Conservation (phyloP, 305 asterid genomes). For the Ajuga reptans region DNA sequence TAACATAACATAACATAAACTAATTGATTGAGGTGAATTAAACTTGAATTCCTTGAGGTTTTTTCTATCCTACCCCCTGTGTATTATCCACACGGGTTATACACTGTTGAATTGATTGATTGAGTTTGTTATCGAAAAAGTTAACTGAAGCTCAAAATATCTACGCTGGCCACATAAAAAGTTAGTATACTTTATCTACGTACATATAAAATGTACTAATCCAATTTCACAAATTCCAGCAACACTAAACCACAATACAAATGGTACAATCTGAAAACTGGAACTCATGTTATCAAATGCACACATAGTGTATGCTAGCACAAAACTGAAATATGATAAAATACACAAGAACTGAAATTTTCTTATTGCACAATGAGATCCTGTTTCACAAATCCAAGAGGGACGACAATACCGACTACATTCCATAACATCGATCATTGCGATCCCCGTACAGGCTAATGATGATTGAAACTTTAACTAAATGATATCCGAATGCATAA, state of each 20-base stretch:
- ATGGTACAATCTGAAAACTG: not conserved
- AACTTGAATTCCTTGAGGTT: too few species aligned
- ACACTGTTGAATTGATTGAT: too few species aligned
- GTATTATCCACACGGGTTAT: too few species aligned
- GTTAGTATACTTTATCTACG: too few species aligned
- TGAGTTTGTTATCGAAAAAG: too few species aligned
- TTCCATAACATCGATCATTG: not conserved
- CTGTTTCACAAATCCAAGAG: not conserved
- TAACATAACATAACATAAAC: too few species aligned
- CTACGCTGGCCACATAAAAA: too few species aligned
- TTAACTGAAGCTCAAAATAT: too few species aligned
- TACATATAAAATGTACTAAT: too few species aligned
- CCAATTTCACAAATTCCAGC: not conserved
- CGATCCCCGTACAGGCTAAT: not conserved
- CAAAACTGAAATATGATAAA: not conserved
- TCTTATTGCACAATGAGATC: not conserved
- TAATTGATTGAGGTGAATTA: too few species aligned
- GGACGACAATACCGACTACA: not conserved
- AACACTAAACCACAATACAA: not conserved
- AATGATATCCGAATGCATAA: not conserved
- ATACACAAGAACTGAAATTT: not conserved
- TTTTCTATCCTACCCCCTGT: too few species aligned
- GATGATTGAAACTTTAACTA: not conserved
- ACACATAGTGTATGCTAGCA: not conserved
- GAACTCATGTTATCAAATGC: not conserved